Base-by-base conservation (phyloP, 306 rosid species). In the Quercus variabilis region DNA sequence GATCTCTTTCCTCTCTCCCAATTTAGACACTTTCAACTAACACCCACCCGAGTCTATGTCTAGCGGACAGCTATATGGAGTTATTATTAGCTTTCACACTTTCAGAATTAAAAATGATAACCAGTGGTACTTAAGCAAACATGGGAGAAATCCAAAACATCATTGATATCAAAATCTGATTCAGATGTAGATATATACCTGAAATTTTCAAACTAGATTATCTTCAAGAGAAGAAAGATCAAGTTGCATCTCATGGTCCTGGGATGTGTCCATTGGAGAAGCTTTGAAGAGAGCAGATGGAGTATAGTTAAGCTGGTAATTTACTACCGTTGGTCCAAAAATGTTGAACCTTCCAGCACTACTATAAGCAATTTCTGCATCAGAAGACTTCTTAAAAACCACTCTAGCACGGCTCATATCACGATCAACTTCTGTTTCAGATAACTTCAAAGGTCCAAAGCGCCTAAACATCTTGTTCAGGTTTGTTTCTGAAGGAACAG, bases 331-430 rank as follows among this genome's bases (percentile, higher is more conserved):
- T 57, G 88, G 86, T 64, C 99, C 99, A 83, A 95, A 95, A 80
- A 95, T 93, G 77, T 84, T 92, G 86, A 92, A 95, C 88, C 87
- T 95, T 82, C 88, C 90, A 83, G 98, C 99, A 90, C 94, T 92
- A 63, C 84, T 89, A 79, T 68, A 88, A 65, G 99, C 98, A 65
- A 90, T 87, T 85, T 95, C 99, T 15, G 96, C 99, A 87, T 95
- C 98, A 62, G 87, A 73, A 80, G 87, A 77, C 82, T 81, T 91
- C 83, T 92, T 95, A 69, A 92, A 95, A 78, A 95, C 90, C 77
- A 95, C 99, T 86, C 97, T 90, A 12, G 99, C 99, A 73, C 97
- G 96, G 75, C 98, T 87, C 76, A 91, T 90, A 79, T 91, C 86
- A 49, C 92, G 86, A 82, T 92, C 98, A 57, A 95, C 98, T 85